phyloP scores from a whole-genome alignment of 1,284 basidiomycete species.

The Tranzscheliella williamsii region DNA sequence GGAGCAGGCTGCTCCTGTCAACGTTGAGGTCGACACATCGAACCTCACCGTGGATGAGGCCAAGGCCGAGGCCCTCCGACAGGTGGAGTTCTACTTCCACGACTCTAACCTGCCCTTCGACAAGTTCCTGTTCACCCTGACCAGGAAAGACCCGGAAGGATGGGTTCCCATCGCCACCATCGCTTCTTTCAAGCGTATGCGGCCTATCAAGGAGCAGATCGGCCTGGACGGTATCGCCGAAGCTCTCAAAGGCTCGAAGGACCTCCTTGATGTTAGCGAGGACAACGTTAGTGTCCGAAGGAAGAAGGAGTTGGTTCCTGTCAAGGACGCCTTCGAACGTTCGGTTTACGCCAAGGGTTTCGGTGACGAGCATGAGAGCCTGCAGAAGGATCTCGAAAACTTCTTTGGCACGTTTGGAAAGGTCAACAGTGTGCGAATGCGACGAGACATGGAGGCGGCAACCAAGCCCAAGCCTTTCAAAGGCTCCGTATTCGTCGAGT shows the following conservation, averaged over 20 bases:
- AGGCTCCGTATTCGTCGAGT: conserved; percentile 93
- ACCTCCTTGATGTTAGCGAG: conserved; percentile 75
- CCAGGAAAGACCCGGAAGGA: conserved; percentile 65
- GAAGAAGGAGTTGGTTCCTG: conserved; percentile 64
- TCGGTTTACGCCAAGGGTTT: conserved; percentile 75
- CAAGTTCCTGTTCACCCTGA: conserved; percentile 81
- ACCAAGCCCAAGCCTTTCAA: conserved; percentile 77
- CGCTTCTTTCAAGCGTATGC: conserved; percentile 94
- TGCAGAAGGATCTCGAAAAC: conserved; percentile 77
- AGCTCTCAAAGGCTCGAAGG: conserved; percentile 34
- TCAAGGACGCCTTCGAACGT: conserved; percentile 56
- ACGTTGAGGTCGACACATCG: conserved; percentile 5
- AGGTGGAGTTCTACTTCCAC: conserved; percentile 89
- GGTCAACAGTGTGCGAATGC: conserved; percentile 83
- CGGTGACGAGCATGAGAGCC: conserved; percentile 71
- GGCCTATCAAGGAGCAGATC: conserved; percentile 63
- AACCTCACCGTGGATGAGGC: conserved; percentile 42
- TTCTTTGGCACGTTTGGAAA: conserved; percentile 83
- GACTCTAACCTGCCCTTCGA: conserved; percentile 89
- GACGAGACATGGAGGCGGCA: conserved; percentile 65
- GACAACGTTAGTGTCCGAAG: conserved; percentile 75
- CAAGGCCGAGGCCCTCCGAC: conserved; percentile 42
- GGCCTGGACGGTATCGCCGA: conserved; percentile 46
- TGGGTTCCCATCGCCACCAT: conserved; percentile 89
- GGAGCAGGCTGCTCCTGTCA: too few relatives aligned